Evolutionary conservation across 768 basidiomycete species (phyloP).

Genomic region (Punctularia strigosozonata): DNA sequence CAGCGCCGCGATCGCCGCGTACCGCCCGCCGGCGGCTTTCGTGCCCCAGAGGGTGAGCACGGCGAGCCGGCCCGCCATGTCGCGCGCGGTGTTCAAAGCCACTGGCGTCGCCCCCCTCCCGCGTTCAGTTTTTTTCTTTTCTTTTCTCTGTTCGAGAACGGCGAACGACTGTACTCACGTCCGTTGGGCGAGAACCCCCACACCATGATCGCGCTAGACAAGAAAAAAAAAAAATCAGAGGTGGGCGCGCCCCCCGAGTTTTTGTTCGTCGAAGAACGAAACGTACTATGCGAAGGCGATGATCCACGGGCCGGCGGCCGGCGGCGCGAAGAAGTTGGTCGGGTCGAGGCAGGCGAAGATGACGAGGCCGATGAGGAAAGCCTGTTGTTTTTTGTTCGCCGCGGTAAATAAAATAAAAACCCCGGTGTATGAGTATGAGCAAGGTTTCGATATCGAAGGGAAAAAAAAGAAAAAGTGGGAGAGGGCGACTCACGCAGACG

Average conservation of each 20-base stretch:
- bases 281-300: slow-evolving; percentile 15
- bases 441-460: background rate
- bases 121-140: background rate
- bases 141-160: background rate
- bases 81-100: slow-evolving; percentile 16
- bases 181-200: slow-evolving; percentile 15
- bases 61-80: slow-evolving; percentile 16
- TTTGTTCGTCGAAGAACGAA: background rate
- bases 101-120: too few relatives aligned
- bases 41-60: slow-evolving; percentile 17
- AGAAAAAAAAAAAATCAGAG: background rate
- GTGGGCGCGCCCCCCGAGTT: too few relatives aligned
- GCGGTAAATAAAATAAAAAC: too few relatives aligned
- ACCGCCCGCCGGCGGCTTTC: slow-evolving; percentile 15
- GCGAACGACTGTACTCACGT: slow-evolving; percentile 8
- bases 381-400: too few relatives aligned
- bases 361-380: slow-evolving; percentile 14
- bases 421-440: background rate
- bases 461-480: slow-evolving; percentile 1
- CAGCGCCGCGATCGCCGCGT: slow-evolving; percentile 19
- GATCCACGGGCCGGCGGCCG: slow-evolving; percentile 12
- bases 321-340: slow-evolving; percentile 17
- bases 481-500: slow-evolving; percentile 16
- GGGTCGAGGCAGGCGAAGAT: slow-evolving; percentile 15
- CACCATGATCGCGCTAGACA: slow-evolving; percentile 10